A percentile compares a stretch with the other conserved stretches of the same genome.
These are phyloP conservation scores for Mortierella sp. DNA, from an alignment of 371 early-diverging fungal genomes.

Conservation along the genomic window DNA sequence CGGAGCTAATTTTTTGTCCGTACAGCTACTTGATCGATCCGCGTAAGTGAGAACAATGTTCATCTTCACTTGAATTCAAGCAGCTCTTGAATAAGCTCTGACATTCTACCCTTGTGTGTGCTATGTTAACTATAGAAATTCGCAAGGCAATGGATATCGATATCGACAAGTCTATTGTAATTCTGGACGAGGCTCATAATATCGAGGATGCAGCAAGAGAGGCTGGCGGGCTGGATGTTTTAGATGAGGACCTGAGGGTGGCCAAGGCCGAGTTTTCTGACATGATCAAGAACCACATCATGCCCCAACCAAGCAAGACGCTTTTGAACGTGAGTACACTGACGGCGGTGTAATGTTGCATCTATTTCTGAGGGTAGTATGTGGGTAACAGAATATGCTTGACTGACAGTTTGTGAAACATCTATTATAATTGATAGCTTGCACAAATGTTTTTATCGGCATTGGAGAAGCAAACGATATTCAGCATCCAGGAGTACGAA, in stretches of 20 bases:
- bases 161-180: constrained; percentile 77
- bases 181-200: constrained; percentile 91
- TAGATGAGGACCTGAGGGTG: constrained; percentile 58
- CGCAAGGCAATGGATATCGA: constrained; percentile 73
- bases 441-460: constrained; percentile 10
- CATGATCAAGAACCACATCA: constrained; percentile 36
- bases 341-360: no score
- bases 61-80: not conserved
- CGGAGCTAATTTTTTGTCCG: constrained; percentile 92
- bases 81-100: not conserved
- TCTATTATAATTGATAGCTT: constrained; percentile 7
- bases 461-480: constrained; percentile 35
- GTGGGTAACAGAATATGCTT: no score
- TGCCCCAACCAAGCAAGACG: constrained; percentile 50
- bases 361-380: not conserved
- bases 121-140: constrained; percentile 55
- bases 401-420: not conserved
- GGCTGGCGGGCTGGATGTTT: constrained; percentile 67
- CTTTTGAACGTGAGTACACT: constrained; percentile 57
- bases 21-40: constrained; percentile 91
- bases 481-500: constrained; percentile 61
- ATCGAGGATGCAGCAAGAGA: constrained; percentile 69
- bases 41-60: not conserved
- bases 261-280: constrained; percentile 60
- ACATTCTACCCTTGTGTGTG: not conserved